Conservation (phyloP, 306 rosid genomes). For the Quercus ilex region DNA sequence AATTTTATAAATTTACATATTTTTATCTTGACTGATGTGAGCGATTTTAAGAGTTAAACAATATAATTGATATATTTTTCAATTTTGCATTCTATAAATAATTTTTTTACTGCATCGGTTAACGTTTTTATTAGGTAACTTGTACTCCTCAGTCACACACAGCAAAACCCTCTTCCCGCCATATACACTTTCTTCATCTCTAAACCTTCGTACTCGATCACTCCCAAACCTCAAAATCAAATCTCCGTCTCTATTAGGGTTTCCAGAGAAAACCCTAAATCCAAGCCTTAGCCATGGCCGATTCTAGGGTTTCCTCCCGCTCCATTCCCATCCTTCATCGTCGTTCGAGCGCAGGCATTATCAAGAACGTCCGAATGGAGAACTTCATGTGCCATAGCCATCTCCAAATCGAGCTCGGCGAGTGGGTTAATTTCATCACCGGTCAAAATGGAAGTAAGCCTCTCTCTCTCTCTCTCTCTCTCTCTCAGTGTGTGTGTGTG, state of each 20-base stretch:
- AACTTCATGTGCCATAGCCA: slow-evolving; percentile 91
- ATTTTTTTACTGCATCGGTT: too few relatives aligned
- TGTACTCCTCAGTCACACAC: background rate
- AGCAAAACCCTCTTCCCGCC: slow-evolving; percentile 30
- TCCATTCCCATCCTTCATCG: slow-evolving; percentile 8
- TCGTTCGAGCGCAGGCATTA: slow-evolving; percentile 54
- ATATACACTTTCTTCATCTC: background rate
- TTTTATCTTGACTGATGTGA: rapidly evolving
- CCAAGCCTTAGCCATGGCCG: slow-evolving; percentile 27
- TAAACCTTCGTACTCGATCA: background rate
- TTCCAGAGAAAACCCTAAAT: background rate
- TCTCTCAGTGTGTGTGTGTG: too few relatives aligned
- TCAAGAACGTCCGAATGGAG: slow-evolving; percentile 65
- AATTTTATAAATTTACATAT: rapidly evolving
- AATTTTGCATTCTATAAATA: too few relatives aligned
- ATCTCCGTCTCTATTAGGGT: background rate
- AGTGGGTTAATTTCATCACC: slow-evolving; percentile 69
- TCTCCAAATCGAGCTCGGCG: slow-evolving; percentile 67
- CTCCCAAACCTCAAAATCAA: background rate
- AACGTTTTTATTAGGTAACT: too few relatives aligned
- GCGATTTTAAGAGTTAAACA: too few relatives aligned
- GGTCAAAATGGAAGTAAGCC: slow-evolving; percentile 93
- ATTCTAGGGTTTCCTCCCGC: slow-evolving; percentile 28
- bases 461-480: background rate
- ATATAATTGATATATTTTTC: too few relatives aligned